Percentiles rank a stretch among this genome's conserved stretches.
Evolutionary conservation across 805 yeast genomes (phyloP).

Genomic region (Komagataella phaffii): DNA sequence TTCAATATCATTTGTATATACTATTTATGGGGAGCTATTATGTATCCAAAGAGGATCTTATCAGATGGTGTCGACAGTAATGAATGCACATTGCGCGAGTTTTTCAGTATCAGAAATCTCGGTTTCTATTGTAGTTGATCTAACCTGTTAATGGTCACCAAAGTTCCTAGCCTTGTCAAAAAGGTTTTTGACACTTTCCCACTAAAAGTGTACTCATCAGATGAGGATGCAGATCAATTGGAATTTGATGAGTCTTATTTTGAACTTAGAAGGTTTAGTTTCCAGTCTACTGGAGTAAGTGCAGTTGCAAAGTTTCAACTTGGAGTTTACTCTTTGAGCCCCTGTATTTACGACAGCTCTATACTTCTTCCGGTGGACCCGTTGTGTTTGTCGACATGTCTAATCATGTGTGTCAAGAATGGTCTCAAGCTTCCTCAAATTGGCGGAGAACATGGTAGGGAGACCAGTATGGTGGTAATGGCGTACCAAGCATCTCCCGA

Average conservation of each 20-base stretch:
- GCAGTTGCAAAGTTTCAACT: slow-evolving; percentile 2
- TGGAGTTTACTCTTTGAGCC: slow-evolving; percentile 36
- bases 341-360: slow-evolving; percentile 14
- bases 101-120: not conserved
- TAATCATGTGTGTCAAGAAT: slow-evolving; percentile 32
- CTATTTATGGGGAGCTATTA: not conserved
- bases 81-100: not conserved
- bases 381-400: slow-evolving; percentile 30
- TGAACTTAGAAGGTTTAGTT: slow-evolving; percentile 11
- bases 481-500: slow-evolving; percentile 36
- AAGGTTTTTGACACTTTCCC: slow-evolving; percentile 41
- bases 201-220: slow-evolving; percentile 23
- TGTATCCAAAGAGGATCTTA: not conserved
- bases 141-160: not conserved
- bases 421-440: slow-evolving; percentile 25
- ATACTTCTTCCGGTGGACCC: slow-evolving; percentile 44
- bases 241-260: slow-evolving; percentile 9
- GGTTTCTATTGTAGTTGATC: not conserved
- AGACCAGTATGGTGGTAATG: slow-evolving; percentile 12
- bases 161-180: slow-evolving; percentile 28
- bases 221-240: slow-evolving; percentile 9
- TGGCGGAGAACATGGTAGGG: not conserved
- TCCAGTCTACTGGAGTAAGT: slow-evolving; percentile 5
- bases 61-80: not conserved
- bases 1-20: not conserved